These are phyloP conservation scores for Penicillium daleae DNA, from an alignment of 495 filamentous ascomycete genomes.

Conservation along the genomic window DNA sequence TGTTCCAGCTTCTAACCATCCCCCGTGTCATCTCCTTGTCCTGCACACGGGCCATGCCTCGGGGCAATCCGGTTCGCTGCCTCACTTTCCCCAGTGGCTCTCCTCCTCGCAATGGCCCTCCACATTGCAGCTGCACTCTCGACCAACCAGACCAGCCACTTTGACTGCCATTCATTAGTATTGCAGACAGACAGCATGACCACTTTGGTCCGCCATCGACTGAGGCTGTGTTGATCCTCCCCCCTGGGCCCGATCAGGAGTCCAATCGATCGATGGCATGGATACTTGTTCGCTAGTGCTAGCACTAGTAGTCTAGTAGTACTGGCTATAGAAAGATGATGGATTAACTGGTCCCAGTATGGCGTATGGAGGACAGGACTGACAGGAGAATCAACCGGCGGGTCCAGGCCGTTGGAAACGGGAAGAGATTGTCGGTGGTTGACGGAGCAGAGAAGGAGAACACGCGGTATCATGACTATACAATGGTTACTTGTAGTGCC, in stretches of 20 bases:
- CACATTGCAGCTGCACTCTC: not conserved
- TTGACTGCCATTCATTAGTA: not conserved
- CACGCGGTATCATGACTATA: no score
- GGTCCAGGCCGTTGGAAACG: not conserved
- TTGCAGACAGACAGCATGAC: no score
- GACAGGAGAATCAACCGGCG: not conserved
- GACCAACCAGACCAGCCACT: constrained; percentile 13
- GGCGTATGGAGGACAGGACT: not conserved
- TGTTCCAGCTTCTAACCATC: not conserved
- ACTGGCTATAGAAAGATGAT: not conserved
- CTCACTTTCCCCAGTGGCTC: constrained; percentile 40
- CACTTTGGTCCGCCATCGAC: not conserved
- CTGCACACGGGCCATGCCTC: constrained; percentile 25
- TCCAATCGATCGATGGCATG: constrained; percentile 1
- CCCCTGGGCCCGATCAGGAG: not conserved
- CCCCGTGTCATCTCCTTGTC: not conserved
- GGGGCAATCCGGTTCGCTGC: constrained; percentile 51
- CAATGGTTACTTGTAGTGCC: no score
- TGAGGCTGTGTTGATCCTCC: not conserved
- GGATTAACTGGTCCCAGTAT: no score
- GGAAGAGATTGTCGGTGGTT: not conserved
- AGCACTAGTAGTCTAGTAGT: not conserved
- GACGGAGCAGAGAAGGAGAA: not conserved
- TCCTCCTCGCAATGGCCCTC: not conserved
- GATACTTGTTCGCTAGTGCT: not conserved